Base-by-base conservation (phyloP, 495 filamentous ascomycete species). In the Daldinia loculata region DNA sequence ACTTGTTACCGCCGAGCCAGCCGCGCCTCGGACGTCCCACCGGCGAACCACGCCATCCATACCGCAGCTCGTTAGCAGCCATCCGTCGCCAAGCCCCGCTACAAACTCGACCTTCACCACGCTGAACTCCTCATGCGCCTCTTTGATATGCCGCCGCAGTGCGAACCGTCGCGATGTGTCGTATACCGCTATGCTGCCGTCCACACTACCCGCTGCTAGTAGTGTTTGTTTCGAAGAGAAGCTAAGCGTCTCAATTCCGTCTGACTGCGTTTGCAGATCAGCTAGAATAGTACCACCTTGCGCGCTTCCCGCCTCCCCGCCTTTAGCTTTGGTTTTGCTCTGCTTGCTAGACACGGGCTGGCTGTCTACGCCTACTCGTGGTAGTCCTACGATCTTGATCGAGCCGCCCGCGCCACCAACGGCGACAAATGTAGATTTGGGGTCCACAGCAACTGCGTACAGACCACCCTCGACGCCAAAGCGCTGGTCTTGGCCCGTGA, bases 101-200 rank as follows among this genome's bases (percentile, higher is more conserved):
- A 94, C 84, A 79, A 98, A 99, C 66, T 97, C 94, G 8, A 98
- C 89, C 80, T 95, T 94, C 59, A 98, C 94, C 12, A 98, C 92
- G 14, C 91, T 88, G 67, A 84, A 88, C 38, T 91, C 95, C 22
- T 94, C 89, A 78, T 98, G 91, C 6, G 93, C 95, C 34, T 90
- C 91, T 61, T 83, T 81, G 61, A 97, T 92, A 75, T 95, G 89
- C 55, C 91, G 81, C 38, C 95, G 84, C 41, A 95, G 85, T 0
- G 94, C 92, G 74, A 96, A 98, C 5, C 90, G 86, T 56, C 93
- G 89, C 36, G 92, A 87, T 0, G 89, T 87, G 79, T 99, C 96
- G 74, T 92, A 98, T 6, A 99, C 84, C 17, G 89, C 92, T 72
- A 99, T 94, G 41, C 86, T 91, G 43, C 94, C 94, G 78, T 99